phyloP scores from a whole-genome alignment of 2,329 filamentous ascomycete genomes.

The Botrytis paeoniae region DNA sequence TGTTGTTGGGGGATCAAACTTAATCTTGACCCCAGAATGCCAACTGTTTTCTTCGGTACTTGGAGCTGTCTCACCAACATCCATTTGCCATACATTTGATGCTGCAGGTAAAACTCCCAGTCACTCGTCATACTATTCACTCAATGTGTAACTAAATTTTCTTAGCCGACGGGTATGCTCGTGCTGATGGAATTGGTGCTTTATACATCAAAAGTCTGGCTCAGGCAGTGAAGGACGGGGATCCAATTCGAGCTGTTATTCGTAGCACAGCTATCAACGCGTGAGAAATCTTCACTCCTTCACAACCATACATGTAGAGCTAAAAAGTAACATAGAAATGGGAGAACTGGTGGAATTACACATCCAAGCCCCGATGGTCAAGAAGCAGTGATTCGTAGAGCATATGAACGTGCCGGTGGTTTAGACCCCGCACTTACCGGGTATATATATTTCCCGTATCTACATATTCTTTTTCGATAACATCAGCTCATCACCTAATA shows the following conservation, averaged over 20 bases:
- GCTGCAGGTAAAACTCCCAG: neutral
- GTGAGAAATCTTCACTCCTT: too few relatives aligned
- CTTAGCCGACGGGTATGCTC: conserved; percentile 41
- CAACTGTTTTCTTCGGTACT: neutral
- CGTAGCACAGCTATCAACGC: conserved; percentile 27
- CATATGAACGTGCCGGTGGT: conserved; percentile 14
- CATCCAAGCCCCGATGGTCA: conserved; percentile 47
- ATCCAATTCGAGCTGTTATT: conserved; percentile 45
- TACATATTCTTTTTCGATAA: too few relatives aligned
- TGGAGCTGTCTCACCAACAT: conserved; percentile 33
- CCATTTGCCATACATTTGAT: conserved; percentile 24
- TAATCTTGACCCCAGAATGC: conserved; percentile 23
- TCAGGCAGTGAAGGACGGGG: conserved; percentile 42
- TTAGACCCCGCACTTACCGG: conserved; percentile 10
- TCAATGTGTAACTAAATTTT: too few relatives aligned
- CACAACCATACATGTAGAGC: too few relatives aligned
- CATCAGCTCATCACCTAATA: too few relatives aligned
- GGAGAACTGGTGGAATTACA: conserved; percentile 10
- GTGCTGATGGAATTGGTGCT: conserved; percentile 44
- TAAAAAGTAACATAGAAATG: neutral
- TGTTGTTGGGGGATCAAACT: conserved; percentile 27
- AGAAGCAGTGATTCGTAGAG: conserved; percentile 12
- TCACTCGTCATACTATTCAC: too few relatives aligned
- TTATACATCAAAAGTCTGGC: conserved; percentile 44
- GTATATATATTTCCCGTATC: too few relatives aligned